A percentile compares a stretch with the other conserved stretches of the same genome.
These are phyloP conservation scores for Malus sieversii DNA, from an alignment of 306 rosid species.

Conservation along the genomic window DNA sequence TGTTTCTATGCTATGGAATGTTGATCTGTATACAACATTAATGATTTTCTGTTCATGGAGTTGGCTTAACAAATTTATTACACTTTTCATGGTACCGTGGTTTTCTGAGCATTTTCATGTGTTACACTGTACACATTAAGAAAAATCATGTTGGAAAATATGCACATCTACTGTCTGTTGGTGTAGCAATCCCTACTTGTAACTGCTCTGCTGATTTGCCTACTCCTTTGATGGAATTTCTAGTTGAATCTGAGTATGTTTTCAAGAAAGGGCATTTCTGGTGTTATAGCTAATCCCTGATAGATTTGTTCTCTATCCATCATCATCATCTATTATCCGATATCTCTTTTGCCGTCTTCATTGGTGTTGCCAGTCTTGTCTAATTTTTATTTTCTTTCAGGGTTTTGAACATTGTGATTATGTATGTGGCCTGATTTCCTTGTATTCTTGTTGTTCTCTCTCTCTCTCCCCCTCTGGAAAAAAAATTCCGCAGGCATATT, in stretches of 20 bases:
- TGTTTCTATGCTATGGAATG: background rate
- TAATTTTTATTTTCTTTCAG: background rate
- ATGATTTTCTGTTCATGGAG: background rate
- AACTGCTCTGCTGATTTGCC: background rate
- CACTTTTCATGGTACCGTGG: background rate
- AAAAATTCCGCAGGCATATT: constrained; percentile 2
- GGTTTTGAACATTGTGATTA: background rate
- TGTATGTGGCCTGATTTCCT: background rate
- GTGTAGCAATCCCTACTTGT: background rate
- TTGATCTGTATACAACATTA: background rate
- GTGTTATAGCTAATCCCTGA: background rate
- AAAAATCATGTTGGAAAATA: background rate
- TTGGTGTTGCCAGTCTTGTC: background rate
- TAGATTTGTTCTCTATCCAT: background rate
- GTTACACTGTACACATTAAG: background rate
- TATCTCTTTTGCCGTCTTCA: background rate
- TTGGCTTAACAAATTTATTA: background rate
- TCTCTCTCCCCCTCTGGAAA: background rate
- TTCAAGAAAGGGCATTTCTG: background rate
- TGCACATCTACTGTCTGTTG: background rate
- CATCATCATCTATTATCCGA: background rate
- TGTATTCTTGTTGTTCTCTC: background rate
- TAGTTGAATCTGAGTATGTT: background rate
- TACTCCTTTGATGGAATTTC: background rate
- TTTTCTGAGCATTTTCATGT: background rate